Percentiles rank a stretch among this genome's conserved stretches.
These are phyloP conservation scores for Musa troglodytarum DNA, from an alignment of 176 grass and related monocot genomes.

Conservation along the genomic window DNA sequence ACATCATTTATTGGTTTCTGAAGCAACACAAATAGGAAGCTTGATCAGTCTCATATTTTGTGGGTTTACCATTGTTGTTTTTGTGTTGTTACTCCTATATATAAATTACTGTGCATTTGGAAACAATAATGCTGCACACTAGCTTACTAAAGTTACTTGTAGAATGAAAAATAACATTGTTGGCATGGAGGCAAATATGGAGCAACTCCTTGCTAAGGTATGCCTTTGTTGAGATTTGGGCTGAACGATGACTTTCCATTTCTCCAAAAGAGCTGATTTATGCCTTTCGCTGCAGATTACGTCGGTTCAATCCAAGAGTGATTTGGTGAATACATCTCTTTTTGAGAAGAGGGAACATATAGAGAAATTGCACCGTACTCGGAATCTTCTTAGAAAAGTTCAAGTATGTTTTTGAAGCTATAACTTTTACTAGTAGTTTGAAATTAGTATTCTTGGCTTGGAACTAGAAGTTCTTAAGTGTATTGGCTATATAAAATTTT, in stretches of 20 bases:
- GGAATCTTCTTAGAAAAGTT: constrained; percentile 96
- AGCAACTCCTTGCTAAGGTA: constrained; percentile 84
- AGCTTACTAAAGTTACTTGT: constrained; percentile 7
- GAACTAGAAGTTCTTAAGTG: not conserved
- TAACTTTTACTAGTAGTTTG: not conserved
- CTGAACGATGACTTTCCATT: constrained; percentile 7
- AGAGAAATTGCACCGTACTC: constrained; percentile 96
- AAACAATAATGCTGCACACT: not conserved
- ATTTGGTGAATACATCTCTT: constrained; percentile 85
- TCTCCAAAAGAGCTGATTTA: constrained; percentile 13
- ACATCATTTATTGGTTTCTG: not conserved
- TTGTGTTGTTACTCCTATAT: not conserved
- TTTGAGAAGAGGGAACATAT: constrained; percentile 96
- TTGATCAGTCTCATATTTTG: not conserved
- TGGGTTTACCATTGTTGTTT: not conserved
- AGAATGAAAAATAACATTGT: constrained; percentile 99
- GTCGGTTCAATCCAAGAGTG: constrained; percentile 92
- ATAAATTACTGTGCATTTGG: not conserved
- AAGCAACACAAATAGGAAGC: no score
- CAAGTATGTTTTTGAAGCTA: constrained; percentile 43
- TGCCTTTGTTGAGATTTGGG: constrained; percentile 13
- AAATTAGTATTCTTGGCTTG: not conserved
- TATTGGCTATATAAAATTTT: not conserved
- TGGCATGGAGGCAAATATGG: constrained; percentile 95
- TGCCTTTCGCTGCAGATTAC: constrained; percentile 48